Conservation (phyloP, 2,329 filamentous ascomycete species). For the Bimuria novae-zelandiae region DNA sequence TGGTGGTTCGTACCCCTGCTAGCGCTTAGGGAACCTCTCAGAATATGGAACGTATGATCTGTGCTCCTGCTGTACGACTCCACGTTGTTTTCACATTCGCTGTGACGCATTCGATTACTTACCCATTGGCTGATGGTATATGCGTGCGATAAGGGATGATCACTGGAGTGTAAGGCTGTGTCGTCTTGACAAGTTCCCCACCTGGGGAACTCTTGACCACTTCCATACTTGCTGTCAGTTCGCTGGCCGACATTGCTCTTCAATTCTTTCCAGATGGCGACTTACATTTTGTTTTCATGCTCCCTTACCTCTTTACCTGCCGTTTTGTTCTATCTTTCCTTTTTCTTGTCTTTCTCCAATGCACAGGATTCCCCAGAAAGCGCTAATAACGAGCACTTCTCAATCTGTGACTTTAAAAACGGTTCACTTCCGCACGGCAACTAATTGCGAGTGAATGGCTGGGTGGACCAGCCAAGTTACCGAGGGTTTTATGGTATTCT, state of each 20-base stretch:
- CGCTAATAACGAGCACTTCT: background rate
- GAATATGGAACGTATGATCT: background rate
- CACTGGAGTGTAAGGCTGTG: background rate
- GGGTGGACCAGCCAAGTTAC: slow-evolving; percentile 25
- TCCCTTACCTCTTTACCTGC: background rate
- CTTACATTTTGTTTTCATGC: background rate
- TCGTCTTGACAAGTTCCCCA: background rate
- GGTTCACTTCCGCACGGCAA: background rate
- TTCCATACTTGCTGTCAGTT: background rate
- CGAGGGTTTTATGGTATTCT: slow-evolving; percentile 42
- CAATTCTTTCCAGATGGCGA: background rate
- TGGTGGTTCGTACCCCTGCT: slow-evolving; percentile 1
- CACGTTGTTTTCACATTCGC: background rate
- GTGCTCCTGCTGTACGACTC: too few species aligned
- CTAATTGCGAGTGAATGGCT: slow-evolving; percentile 8
- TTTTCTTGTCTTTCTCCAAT: background rate
- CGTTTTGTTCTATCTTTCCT: background rate
- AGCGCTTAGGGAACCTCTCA: slow-evolving; percentile 11
- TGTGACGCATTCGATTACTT: slow-evolving; percentile 2
- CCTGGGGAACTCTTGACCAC: background rate
- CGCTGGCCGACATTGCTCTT: background rate
- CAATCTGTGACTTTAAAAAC: background rate
- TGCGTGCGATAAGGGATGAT: background rate
- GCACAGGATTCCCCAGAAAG: background rate
- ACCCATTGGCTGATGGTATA: background rate